phyloP scores from a whole-genome alignment of 306 rosid species.

The Acacia confusa region DNA sequence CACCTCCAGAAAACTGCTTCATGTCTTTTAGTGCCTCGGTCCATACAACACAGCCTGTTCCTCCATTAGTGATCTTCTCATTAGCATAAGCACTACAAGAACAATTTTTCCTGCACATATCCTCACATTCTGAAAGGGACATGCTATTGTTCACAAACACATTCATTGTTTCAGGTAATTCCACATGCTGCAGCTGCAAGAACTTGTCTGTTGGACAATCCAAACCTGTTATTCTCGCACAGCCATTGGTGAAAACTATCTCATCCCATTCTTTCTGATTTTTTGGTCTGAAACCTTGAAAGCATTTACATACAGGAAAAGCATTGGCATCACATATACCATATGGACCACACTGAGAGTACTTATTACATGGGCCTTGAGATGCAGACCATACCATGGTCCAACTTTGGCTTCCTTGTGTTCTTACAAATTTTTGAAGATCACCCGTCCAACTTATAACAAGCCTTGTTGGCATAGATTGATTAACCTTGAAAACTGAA shows the following conservation, averaged over 20 bases:
- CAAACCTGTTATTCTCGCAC: conserved; percentile 36
- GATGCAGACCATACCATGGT: conserved; percentile 49
- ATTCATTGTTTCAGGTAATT: conserved; percentile 41
- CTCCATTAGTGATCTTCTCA: conserved; percentile 25
- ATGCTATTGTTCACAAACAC: conserved; percentile 35
- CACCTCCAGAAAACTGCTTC: conserved; percentile 36
- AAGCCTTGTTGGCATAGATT: conserved; percentile 38
- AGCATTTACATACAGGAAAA: conserved; percentile 55
- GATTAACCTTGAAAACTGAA: neutral
- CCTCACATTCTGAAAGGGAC: conserved; percentile 13
- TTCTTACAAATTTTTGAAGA: conserved; percentile 41
- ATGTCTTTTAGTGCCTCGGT: conserved; percentile 33
- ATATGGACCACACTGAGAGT: conserved; percentile 53
- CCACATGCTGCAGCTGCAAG: conserved; percentile 21
- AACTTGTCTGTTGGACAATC: conserved; percentile 41
- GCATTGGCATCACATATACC: conserved; percentile 59
- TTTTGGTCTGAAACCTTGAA: conserved; percentile 47
- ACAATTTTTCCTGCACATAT: conserved; percentile 35
- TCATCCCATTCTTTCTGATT: conserved; percentile 44
- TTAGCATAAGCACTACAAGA: conserved; percentile 46
- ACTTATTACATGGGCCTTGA: conserved; percentile 32
- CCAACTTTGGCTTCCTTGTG: conserved; percentile 41
- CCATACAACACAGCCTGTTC: conserved; percentile 49
- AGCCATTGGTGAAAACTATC: conserved; percentile 51
- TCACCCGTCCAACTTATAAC: conserved; percentile 28